These are phyloP conservation scores for Leccinum longicurvipes DNA, from an alignment of 768 basidiomycete genomes.

Conservation along the genomic window DNA sequence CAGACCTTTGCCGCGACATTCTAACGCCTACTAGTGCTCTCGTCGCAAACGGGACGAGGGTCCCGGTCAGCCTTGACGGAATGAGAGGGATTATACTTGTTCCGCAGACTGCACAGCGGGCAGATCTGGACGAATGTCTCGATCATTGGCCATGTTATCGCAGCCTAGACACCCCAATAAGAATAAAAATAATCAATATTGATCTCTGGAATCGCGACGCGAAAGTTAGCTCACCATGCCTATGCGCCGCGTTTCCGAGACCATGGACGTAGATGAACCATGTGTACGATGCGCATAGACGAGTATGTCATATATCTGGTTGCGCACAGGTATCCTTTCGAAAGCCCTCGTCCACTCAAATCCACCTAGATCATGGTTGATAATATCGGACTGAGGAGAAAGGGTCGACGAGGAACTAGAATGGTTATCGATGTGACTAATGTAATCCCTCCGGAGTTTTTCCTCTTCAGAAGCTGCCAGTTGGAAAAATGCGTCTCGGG, in stretches of 20 bases:
- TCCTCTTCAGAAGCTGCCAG: conserved; percentile 50
- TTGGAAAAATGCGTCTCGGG: conserved; percentile 57
- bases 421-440: conserved; percentile 35
- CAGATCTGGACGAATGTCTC: conserved; percentile 64
- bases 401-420: conserved; percentile 1
- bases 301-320: conserved; percentile 66
- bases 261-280: conserved; percentile 49
- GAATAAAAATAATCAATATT: neutral
- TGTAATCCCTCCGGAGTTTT: conserved; percentile 45
- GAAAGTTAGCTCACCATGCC: conserved; percentile 50
- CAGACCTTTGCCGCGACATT: neutral
- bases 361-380: conserved; percentile 26
- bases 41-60: conserved; percentile 14
- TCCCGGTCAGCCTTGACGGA: conserved; percentile 17
- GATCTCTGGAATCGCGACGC: neutral
- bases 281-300: conserved; percentile 65
- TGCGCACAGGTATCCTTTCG: conserved; percentile 61
- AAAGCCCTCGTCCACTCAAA: conserved; percentile 40
- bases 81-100: conserved; percentile 29
- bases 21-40: conserved; percentile 21
- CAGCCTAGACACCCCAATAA: conserved; percentile 45
- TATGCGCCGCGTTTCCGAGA: conserved; percentile 52
- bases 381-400: conserved; percentile 19
- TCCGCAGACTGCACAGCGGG: conserved; percentile 47
- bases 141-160: conserved; percentile 71